Evolutionary conservation across 1,284 basidiomycete genomes (phyloP).

Genomic region (Mixia osmundae): DNA sequence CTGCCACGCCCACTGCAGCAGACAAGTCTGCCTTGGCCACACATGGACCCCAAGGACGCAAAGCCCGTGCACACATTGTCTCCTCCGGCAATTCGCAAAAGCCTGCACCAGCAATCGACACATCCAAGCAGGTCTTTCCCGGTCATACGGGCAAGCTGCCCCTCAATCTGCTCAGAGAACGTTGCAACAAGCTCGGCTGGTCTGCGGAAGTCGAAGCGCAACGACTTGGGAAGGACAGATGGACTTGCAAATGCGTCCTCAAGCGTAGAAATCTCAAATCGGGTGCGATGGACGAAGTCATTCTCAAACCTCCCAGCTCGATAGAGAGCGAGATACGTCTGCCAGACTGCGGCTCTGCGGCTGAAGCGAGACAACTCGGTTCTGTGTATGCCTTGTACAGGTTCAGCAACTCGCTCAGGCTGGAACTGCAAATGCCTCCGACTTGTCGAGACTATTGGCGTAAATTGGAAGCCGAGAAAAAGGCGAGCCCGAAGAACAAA

Average conservation of each 20-base stretch:
- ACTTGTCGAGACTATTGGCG: conserved; percentile 66
- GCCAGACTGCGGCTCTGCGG: conserved; percentile 29
- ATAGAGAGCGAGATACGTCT: conserved; percentile 26
- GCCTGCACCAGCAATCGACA: too few relatives aligned
- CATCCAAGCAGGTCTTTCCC: not conserved
- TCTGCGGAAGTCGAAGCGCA: conserved; percentile 17
- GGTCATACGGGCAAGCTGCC: conserved; percentile 35
- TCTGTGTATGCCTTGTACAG: conserved; percentile 69
- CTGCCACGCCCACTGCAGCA: too few relatives aligned
- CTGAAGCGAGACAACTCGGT: conserved; percentile 65
- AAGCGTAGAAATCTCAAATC: conserved; percentile 42
- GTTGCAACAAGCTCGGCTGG: conserved; percentile 69
- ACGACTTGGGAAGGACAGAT: conserved; percentile 26
- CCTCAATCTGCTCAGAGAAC: conserved; percentile 38
- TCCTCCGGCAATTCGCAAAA: too few relatives aligned
- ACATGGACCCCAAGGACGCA: too few relatives aligned
- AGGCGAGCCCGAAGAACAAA: conserved; percentile 34
- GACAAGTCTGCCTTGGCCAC: too few relatives aligned
- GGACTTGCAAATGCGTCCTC: conserved; percentile 36
- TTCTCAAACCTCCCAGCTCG: conserved; percentile 44
- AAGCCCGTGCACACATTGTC: too few relatives aligned
- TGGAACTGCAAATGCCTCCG: conserved; percentile 52
- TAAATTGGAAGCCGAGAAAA: conserved; percentile 44
- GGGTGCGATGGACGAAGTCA: conserved; percentile 40
- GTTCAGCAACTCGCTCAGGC: conserved; percentile 52